Conservation (phyloP, 2,329 filamentous ascomycete species). For the Allantophomopsis cytisporea region DNA sequence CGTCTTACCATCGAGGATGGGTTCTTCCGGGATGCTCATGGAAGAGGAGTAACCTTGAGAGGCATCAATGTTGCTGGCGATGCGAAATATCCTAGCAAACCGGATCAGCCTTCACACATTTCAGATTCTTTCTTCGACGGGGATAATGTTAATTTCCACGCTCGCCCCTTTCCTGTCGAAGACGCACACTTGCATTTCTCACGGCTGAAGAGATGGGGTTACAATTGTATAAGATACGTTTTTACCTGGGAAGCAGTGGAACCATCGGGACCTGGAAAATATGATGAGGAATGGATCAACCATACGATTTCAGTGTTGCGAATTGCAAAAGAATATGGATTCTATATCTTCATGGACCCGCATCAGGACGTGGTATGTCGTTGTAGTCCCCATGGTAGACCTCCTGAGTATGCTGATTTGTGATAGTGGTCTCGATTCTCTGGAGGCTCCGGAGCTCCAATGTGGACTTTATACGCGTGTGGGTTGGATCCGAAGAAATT, state of each 20-base stretch:
- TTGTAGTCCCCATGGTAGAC: not conserved
- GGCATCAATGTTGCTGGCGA: conserved; percentile 92
- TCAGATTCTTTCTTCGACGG: conserved; percentile 77
- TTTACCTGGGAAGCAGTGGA: conserved; percentile 99
- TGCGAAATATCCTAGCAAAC: conserved; percentile 74
- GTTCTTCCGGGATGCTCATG: conserved; percentile 67
- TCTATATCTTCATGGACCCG: conserved; percentile 97
- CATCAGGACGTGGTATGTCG: conserved; percentile 84
- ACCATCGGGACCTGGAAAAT: conserved; percentile 75
- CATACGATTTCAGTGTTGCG: conserved; percentile 80
- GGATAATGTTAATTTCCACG: conserved; percentile 80
- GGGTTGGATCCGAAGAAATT: conserved; percentile 82
- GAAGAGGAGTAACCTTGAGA: conserved; percentile 76
- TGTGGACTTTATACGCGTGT: conserved; percentile 95
- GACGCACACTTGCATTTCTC: conserved; percentile 82
- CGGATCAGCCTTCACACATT: conserved; percentile 70
- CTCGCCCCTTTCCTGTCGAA: conserved; percentile 68
- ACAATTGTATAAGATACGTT: conserved; percentile 91
- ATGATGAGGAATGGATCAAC: conserved; percentile 87
- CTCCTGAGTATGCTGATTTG: conserved; percentile 10
- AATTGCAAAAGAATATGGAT: conserved; percentile 77
- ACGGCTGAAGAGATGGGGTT: conserved; percentile 75
- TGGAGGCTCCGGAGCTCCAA: conserved; percentile 86
- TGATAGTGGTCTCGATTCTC: conserved; percentile 76
- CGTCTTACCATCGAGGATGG: conserved; percentile 75